Evolutionary conservation across 2,329 filamentous ascomycete genomes (phyloP), one percentile per base, ranked within the genome.

Genomic region (Colletotrichum abscissum): DNA sequence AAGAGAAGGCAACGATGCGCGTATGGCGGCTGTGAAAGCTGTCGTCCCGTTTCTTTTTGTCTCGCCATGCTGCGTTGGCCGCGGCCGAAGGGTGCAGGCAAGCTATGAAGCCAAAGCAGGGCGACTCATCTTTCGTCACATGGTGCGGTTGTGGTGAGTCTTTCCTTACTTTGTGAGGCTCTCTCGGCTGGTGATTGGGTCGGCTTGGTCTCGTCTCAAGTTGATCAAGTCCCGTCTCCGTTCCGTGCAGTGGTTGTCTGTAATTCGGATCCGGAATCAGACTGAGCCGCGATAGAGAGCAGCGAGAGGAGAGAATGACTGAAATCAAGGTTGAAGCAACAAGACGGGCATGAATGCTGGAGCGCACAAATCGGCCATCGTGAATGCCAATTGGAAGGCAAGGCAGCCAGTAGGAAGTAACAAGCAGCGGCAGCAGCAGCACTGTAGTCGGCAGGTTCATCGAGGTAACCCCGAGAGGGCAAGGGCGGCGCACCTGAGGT

Each of bases 281-380:
- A 56, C 46, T 38, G 22, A 66, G 59, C 54, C 69, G 54, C 54
- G n/a, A 24, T 11, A 28, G 24, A 26, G 24, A 30, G 63, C 49
- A 38, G 49, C 14, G 24, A n/a, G 7, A 16, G 14, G 4, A 9
- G 12, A 4, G n/a, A 11, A 49, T 12, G 38, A 54, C n/a, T 12
- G 12, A 24, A 65, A 58, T 65, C 67, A 69, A 65, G 60, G 67
- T 69, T 58, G 63, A 68, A 52, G 12, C 26, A 46, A 11, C 26
- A 5, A 19, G 19, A 62, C 42, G 42, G 42, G 42, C 42, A 22
- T 49, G 2, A 19, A 49, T 49, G 19, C 42, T 49, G 19, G 19
- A 11, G 1, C 42, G 42, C 42, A 49, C 42, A 49, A 49, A 49
- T 49, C 42, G 42, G 42, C 42, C 42, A 49, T 49, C 5, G 42